Evolutionary conservation across 108 stramenopile species (phyloP), one percentile per base, ranked within the genome.

Genomic region (Nitzschia palea): DNA sequence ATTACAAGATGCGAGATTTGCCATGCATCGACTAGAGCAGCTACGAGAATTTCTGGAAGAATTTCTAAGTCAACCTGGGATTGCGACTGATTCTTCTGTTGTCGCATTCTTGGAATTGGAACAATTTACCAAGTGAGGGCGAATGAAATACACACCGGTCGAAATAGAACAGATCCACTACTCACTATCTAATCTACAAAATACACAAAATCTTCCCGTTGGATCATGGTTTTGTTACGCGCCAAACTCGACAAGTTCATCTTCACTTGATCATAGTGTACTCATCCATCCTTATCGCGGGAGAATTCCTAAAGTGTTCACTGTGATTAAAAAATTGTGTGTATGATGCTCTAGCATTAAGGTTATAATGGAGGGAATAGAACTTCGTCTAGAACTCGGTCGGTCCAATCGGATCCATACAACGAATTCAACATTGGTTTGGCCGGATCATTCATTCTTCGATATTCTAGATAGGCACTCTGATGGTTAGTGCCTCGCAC

Each of bases 351-450:
- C n/a, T n/a, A n/a, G n/a, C n/a, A n/a, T n/a, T n/a, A n/a, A n/a
- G n/a, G n/a, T n/a, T n/a, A n/a, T n/a, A n/a, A n/a, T 18, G 36
- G 45, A 56, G 86, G 87, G 68, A 92, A 93, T 43, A 93, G 68
- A 12, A 93, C 84, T 29, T 86, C 70, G 36, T 73, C 47, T 31
- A 93, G 82, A 43, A 88, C 59, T 18, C 57, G 36, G 40, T 93
- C 81, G 2, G 91, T 80, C 84, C 84, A 93, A 23, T 89, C 85
- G 8, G 67, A 63, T 34, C 91, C 91, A 77, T 81, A 93, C 59
- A 93, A 63, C 15, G 84, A 59, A 50, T 76, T 84, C 20, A 93
- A 71, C 91, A 93, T 93, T 35, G 91, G 91, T 68, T 85, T 78
- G 17, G 91, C 91, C n/a, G 91, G 91, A 73, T 93, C 91, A 65